phyloP scores from a whole-genome alignment of 2,329 filamentous ascomycete species.

The Sporothrix schenckii region DNA sequence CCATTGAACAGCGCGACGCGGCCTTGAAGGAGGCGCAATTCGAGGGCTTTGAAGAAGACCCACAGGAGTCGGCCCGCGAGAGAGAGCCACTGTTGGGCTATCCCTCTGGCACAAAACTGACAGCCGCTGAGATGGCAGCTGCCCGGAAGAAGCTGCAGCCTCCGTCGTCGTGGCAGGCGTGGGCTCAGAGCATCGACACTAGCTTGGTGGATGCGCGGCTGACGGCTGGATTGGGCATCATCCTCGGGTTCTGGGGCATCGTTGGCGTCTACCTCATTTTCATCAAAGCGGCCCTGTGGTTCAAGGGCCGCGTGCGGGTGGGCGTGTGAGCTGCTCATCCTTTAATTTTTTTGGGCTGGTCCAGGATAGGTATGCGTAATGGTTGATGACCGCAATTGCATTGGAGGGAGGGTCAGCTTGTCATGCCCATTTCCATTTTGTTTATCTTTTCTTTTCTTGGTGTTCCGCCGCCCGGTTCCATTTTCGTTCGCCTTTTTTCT shows the following conservation, averaged over 20 bases:
- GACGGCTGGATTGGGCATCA: constrained; percentile 51
- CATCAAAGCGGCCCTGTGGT: constrained; percentile 46
- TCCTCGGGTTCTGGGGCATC: constrained; percentile 54
- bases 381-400: neutral
- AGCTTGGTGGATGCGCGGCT: constrained; percentile 50
- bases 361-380: constrained; percentile 1
- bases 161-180: constrained; percentile 49
- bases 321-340: constrained; percentile 6
- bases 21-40: constrained; percentile 37
- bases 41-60: constrained; percentile 14
- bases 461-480: neutral
- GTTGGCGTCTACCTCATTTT: constrained; percentile 55
- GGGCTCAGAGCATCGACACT: constrained; percentile 47
- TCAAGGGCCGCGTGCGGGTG: constrained; percentile 36
- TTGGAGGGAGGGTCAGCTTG: neutral
- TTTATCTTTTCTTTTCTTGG: neutral
- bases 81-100: constrained; percentile 30
- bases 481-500: neutral
- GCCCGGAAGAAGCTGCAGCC: constrained; percentile 18
- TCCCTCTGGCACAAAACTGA: constrained; percentile 26
- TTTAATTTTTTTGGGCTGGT: neutral
- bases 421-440: neutral
- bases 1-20: constrained; percentile 52
- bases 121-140: constrained; percentile 5
- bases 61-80: constrained; percentile 25